phyloP scores from a whole-genome alignment of 1,284 basidiomycete species.

The Fistulinella staudtii region DNA sequence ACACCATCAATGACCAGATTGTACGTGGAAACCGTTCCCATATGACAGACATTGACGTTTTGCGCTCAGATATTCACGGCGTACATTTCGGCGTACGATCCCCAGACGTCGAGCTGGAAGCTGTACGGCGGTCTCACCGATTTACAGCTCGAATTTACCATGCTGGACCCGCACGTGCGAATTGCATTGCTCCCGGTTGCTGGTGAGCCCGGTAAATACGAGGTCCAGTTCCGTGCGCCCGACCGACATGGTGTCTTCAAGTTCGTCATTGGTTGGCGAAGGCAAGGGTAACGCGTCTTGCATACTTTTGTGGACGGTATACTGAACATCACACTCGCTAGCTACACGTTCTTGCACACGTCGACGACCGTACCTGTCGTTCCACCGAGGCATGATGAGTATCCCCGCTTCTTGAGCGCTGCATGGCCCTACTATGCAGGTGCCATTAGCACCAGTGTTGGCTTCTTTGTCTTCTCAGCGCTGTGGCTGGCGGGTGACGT shows the following conservation, averaged over 20 bases:
- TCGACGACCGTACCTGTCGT: conserved; percentile 83
- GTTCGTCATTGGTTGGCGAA: conserved; percentile 85
- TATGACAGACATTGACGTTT: conserved; percentile 3
- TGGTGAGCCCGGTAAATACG: conserved; percentile 63
- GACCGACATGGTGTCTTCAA: conserved; percentile 99
- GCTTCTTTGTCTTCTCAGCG: conserved; percentile 79
- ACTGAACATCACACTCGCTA: conserved; percentile 27
- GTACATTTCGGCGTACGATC: conserved; percentile 65
- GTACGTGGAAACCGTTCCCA: conserved; percentile 38
- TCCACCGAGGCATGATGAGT: conserved; percentile 91
- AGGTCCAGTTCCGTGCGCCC: conserved; percentile 79
- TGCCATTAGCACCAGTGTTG: conserved; percentile 81
- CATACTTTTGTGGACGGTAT: too few relatives aligned
- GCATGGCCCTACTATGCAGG: conserved; percentile 95
- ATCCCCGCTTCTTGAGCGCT: conserved; percentile 89
- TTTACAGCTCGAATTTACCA: conserved; percentile 93
- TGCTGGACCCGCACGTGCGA: conserved; percentile 94
- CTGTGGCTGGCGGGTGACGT: conserved; percentile 83
- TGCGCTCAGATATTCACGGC: conserved; percentile 64
- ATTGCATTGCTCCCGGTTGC: conserved; percentile 60
- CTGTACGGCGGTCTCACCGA: conserved; percentile 71
- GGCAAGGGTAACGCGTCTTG: conserved; percentile 65
- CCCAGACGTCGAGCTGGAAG: conserved; percentile 56
- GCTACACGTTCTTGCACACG: conserved; percentile 69
- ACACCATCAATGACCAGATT: conserved; percentile 86